These are phyloP conservation scores for Cymbopogon flexuosus DNA, from an alignment of 202 grass and related monocot genomes.

Conservation along the genomic window DNA sequence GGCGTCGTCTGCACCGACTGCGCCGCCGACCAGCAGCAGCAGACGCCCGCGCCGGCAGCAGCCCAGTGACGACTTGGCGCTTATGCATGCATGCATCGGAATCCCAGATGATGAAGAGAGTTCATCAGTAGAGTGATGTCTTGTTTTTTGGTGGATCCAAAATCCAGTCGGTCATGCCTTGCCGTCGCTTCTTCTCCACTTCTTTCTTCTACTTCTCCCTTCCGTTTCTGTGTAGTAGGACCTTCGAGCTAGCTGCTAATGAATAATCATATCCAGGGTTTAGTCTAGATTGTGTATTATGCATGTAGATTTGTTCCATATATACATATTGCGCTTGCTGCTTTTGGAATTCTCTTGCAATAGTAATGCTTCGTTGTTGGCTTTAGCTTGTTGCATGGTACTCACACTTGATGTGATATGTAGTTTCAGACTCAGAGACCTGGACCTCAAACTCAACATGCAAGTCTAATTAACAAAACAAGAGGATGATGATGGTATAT, in stretches of 20 bases:
- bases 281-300: neutral
- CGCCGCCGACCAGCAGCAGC: neutral
- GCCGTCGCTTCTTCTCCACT: neutral
- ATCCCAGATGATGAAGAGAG: too few relatives aligned
- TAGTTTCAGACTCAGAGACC: too few relatives aligned
- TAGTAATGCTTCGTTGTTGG: neutral
- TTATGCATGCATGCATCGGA: too few relatives aligned
- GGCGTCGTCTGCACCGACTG: slow-evolving; percentile 13
- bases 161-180: neutral
- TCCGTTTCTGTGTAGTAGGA: neutral
- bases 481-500: too few relatives aligned
- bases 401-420: too few relatives aligned
- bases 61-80: too few relatives aligned
- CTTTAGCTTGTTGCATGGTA: too few relatives aligned
- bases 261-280: slow-evolving; percentile 1
- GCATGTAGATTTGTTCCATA: slow-evolving; percentile 22
- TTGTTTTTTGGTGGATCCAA: neutral
- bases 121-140: neutral
- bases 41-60: neutral
- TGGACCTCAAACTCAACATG: too few relatives aligned
- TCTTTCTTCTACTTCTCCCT: neutral
- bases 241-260: slow-evolving; percentile 6
- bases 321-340: neutral
- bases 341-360: too few relatives aligned
- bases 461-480: too few relatives aligned